Evolutionary conservation across 495 filamentous ascomycete genomes (phyloP).

Genomic region (Aspergillus sclerotioniger): DNA sequence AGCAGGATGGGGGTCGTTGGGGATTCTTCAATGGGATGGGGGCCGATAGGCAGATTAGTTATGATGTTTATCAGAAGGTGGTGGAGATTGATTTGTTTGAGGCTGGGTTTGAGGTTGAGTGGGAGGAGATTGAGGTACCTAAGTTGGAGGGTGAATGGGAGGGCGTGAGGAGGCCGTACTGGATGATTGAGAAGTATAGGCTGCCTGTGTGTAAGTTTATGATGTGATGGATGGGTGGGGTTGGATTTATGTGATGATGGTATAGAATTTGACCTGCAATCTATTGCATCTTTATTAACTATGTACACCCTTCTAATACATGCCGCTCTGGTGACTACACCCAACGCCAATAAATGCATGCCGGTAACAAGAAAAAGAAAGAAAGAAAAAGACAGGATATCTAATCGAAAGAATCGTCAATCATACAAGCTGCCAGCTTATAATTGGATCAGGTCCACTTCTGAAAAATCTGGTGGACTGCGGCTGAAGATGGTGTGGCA

Average conservation of each 20-base stretch:
- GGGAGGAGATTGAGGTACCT: slow-evolving; percentile 75
- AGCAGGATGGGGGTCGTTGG: slow-evolving; percentile 65
- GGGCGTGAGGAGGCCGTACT: slow-evolving; percentile 83
- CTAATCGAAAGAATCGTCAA: background rate
- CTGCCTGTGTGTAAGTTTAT: slow-evolving; percentile 63
- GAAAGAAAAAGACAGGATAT: background rate
- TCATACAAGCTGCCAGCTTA: slow-evolving; percentile 32
- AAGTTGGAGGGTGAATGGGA: slow-evolving; percentile 69
- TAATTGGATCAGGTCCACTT: slow-evolving; percentile 84
- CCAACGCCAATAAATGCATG: background rate
- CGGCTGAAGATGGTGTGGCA: slow-evolving; percentile 81
- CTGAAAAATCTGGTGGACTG: slow-evolving; percentile 89
- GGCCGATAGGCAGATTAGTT: slow-evolving; percentile 86
- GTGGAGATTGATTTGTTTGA: slow-evolving; percentile 89
- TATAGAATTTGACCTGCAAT: background rate
- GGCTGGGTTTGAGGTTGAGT: slow-evolving; percentile 86
- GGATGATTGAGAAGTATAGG: slow-evolving; percentile 74
- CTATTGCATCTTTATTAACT: background rate
- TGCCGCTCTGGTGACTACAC: background rate
- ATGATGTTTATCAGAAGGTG: slow-evolving; percentile 93
- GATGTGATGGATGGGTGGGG: background rate
- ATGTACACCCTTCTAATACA: background rate
- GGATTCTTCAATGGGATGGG: slow-evolving; percentile 96
- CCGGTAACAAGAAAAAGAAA: background rate
- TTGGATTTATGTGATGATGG: background rate